Evolutionary conservation across 441 rosid genomes (phyloP), one percentile per base, ranked within the genome.

Genomic region (Pelargonium citronellum): DNA sequence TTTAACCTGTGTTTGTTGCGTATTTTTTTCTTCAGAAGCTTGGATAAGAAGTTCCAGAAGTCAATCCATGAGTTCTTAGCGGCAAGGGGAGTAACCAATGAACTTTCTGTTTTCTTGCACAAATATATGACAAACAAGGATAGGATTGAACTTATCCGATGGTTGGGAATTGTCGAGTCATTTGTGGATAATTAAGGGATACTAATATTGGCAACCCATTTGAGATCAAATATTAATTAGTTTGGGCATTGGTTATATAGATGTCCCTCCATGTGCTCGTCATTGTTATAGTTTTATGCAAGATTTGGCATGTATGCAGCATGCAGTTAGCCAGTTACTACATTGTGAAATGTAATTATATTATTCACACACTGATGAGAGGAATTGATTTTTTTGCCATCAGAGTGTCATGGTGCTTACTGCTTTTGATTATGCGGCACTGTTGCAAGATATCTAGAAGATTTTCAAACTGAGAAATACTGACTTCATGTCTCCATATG

Each of bases 71-170:
- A 78, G 71, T 87, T 76, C 78, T 77, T 89, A 76, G 76, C 86
- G 68, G 86, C 67, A 46, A 83, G 97, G 73, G 95, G 93, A 69
- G 82, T 87, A 66, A 79, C 87, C 47, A 77, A 69, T 15, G 74
- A 83, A 70, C 89, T 91, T 62, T 83, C 84, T 71, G 74, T 68
- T 71, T 87, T 87, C 83, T 71, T 91, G 82, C 97, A 89, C 67
- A 85, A 83, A 46, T 89, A 84, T 80, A 82, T 88, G 87, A 73
- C 69, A 87, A 87, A 91, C 76, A 89, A 91, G 75, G 89, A 91
- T 79, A 83, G 85, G 77, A 85, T 83, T 71, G 94, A 89, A 78
- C 89, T 83, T 57, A 80, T 88, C 43, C 77, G 73, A 43, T 91
- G 96, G 97, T 77, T 86, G 81, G 70, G 70, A 73, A 87, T 79